Evolutionary conservation across 345 rosid species (phyloP).

Genomic region (Noccaea bulbosa): DNA sequence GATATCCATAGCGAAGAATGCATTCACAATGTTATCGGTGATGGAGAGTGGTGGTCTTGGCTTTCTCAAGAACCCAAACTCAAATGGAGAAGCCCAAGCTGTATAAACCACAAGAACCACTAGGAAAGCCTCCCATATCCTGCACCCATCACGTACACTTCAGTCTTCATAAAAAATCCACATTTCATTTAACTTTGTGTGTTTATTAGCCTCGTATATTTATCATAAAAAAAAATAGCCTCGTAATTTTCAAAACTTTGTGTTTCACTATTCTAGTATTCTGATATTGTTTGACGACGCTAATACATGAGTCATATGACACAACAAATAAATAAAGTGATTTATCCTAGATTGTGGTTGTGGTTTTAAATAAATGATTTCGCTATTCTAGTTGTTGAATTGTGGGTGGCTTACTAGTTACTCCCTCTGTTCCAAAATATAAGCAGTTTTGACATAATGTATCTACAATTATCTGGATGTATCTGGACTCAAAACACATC

Average conservation of each 20-base stretch:
- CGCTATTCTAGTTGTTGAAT: too few relatives aligned
- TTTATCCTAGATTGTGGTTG: too few relatives aligned
- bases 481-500: too few relatives aligned
- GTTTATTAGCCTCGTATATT: not conserved
- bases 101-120: slow-evolving; percentile 78
- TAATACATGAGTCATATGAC: not conserved
- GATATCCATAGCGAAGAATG: slow-evolving; percentile 85
- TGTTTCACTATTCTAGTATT: not conserved
- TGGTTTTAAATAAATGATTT: too few relatives aligned
- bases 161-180: not conserved
- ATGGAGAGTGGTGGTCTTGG: slow-evolving; percentile 61
- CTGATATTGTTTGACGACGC: not conserved
- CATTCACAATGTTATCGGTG: slow-evolving; percentile 82
- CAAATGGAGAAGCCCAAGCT: slow-evolving; percentile 96
- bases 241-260: not conserved
- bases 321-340: not conserved
- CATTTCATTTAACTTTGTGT: not conserved
- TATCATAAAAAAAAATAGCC: too few relatives aligned
- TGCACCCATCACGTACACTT: slow-evolving; percentile 43
- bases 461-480: too few relatives aligned
- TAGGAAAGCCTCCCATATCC: slow-evolving; percentile 80
- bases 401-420: too few relatives aligned
- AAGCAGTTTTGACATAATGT: too few relatives aligned
- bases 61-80: slow-evolving; percentile 75
- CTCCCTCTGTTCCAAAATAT: too few relatives aligned